phyloP scores from a whole-genome alignment of 1,139 yeast genomes.

The Kurtzmaniella natalensis region DNA sequence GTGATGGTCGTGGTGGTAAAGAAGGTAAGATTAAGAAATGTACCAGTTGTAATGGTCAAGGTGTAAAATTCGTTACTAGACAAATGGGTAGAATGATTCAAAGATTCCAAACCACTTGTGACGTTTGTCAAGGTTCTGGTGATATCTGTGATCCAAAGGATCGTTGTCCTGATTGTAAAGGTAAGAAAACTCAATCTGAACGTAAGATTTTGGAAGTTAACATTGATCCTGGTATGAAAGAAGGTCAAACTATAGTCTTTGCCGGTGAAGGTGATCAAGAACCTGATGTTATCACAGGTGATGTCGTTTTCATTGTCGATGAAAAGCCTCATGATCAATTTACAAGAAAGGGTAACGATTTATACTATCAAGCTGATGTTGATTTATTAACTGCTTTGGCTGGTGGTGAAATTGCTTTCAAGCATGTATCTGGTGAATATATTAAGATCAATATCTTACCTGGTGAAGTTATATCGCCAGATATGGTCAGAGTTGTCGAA shows the following conservation, averaged over 20 bases:
- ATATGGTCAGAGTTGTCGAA: conserved; percentile 72
- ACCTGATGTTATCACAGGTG: conserved; percentile 94
- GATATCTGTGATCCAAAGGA: conserved; percentile 84
- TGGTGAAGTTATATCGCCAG: conserved; percentile 93
- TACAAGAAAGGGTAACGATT: conserved; percentile 87
- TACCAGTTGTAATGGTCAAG: conserved; percentile 81
- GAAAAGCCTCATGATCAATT: conserved; percentile 81
- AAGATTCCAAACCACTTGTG: conserved; percentile 95
- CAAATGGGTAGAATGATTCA: conserved; percentile 99
- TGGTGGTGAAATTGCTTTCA: conserved; percentile 86
- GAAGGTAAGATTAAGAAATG: conserved; percentile 88
- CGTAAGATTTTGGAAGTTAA: conserved; percentile 93
- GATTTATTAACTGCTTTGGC: conserved; percentile 93
- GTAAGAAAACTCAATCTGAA: conserved; percentile 84
- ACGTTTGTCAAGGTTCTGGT: conserved; percentile 89
- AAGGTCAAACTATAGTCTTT: conserved; percentile 88
- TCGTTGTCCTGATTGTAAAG: conserved; percentile 82
- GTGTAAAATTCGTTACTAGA: conserved; percentile 89
- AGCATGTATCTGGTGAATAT: conserved; percentile 87
- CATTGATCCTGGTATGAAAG: conserved; percentile 95
- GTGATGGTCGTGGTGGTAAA: conserved; percentile 97
- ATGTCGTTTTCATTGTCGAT: conserved; percentile 85
- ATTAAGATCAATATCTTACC: conserved; percentile 78
- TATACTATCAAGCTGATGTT: conserved; percentile 79
- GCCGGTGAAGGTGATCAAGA: conserved; percentile 98